Evolutionary conservation across 1,284 basidiomycete species (phyloP).

Genomic region (Ustilago sp.): DNA sequence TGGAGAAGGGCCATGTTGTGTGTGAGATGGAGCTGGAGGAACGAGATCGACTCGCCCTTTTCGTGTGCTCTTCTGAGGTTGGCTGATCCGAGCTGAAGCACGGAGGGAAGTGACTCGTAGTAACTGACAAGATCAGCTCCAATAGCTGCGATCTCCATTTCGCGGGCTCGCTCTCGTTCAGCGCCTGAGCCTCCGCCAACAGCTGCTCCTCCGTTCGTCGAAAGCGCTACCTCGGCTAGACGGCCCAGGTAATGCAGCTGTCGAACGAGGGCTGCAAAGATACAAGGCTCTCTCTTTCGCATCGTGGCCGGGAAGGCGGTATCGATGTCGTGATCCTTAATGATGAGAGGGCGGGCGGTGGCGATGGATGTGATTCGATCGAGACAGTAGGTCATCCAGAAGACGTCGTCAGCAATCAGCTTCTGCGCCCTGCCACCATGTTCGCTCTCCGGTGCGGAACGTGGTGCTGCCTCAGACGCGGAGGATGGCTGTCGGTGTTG

Average conservation of each 20-base stretch:
- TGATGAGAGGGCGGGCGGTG: conserved; percentile 33
- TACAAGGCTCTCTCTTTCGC: conserved; percentile 37
- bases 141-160: conserved; percentile 28
- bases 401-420: conserved; percentile 19
- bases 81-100: conserved; percentile 22
- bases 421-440: neutral
- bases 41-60: conserved; percentile 30
- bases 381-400: conserved; percentile 46
- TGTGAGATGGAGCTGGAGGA: conserved; percentile 43
- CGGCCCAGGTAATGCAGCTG: conserved; percentile 44
- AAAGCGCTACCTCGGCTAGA: conserved; percentile 20
- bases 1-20: conserved; percentile 37
- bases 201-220: neutral
- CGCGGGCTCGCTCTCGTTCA: conserved; percentile 20
- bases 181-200: neutral
- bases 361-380: conserved; percentile 43
- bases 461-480: neutral
- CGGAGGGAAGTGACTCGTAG: conserved; percentile 39
- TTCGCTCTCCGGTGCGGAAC: neutral
- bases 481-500: conserved; percentile 14
- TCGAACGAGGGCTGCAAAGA: conserved; percentile 46
- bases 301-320: conserved; percentile 27
- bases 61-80: conserved; percentile 32
- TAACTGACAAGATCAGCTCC: conserved; percentile 33
- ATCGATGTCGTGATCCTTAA: conserved; percentile 48